Base-by-base conservation (phyloP, 1,284 basidiomycete species). In the Cryptococcus deneoformans region DNA sequence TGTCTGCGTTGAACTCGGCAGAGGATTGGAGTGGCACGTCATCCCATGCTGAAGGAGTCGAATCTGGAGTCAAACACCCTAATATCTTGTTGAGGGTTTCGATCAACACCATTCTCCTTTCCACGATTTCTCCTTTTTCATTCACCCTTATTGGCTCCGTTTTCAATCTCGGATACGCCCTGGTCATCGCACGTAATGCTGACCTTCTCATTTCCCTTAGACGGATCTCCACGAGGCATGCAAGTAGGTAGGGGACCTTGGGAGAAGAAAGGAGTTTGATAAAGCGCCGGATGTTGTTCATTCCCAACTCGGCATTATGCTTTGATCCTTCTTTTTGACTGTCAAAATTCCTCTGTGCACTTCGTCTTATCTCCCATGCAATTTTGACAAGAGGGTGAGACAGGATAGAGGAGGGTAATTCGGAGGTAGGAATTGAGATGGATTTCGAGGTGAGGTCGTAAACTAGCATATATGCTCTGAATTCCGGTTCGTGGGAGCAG, bases 381-480 rank as follows among this genome's bases (percentile, higher is more conserved):
- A 89, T 81, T 70, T 89, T 86, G 63, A 95, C 88, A 14, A 89
- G 83, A 0, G 89, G 87, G 66, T 92, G 83, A 11, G 80, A 77
- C 54, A 86, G 83, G 63, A 98, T 86, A 45, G 82, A 72, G 1
- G 80, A 75, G 0, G 93, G 90, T n/a, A 96, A 85, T 53, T 87
- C 83, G 62, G 94, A 79, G 6, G 77, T 79, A 45, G 79, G 77
- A 50, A 92, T 77, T 80, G 88, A 54, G 82, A 89, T 79, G 85
- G 92, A 79, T 69, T 86, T 78, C 85, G 94, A 89, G 42, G 91
- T 86, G 44, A 96, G 87, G 69, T 96, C 92, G 43, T 91, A 88
- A 40, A 98, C 84, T 40, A 94, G 85, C 72, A 95, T 90, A 79
- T 98, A 98, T 0, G 96, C 87, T 20, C 92, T 86, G 84, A 99